Evolutionary conservation across 2,329 filamentous ascomycete species (phyloP).

Genomic region (Fusarium dlaminii): DNA sequence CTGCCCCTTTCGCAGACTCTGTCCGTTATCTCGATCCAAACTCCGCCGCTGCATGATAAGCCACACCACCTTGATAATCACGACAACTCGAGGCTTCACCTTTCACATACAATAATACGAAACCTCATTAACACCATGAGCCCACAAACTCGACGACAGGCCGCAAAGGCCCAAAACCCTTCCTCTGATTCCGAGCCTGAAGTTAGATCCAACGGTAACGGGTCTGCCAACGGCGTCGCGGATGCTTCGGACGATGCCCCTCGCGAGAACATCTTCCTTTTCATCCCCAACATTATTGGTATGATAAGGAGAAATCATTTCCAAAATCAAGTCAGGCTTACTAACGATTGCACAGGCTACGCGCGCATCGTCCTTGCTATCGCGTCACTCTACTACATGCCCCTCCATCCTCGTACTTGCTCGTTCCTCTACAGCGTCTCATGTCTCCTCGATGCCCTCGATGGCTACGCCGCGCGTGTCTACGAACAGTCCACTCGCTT

Average conservation of each 20-base stretch:
- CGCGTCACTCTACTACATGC: conserved; percentile 98
- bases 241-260: conserved; percentile 50
- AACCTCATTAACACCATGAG: conserved; percentile 46
- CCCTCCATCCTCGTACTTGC: conserved; percentile 95
- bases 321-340: not conserved
- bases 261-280: conserved; percentile 81
- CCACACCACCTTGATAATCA: conserved; percentile 28
- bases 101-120: not conserved
- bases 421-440: conserved; percentile 91
- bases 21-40: conserved; percentile 35
- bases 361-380: conserved; percentile 81
- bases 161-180: conserved; percentile 46
- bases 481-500: conserved; percentile 94
- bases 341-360: conserved; percentile 66
- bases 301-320: conserved; percentile 42
- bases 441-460: conserved; percentile 92
- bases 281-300: conserved; percentile 86
- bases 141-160: conserved; percentile 51
- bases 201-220: conserved; percentile 53
- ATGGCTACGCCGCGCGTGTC: conserved; percentile 84
- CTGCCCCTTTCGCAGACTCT: conserved; percentile 39
- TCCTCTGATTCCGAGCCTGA: conserved; percentile 45
- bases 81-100: conserved; percentile 18
- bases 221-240: conserved; percentile 49
- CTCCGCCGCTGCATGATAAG: conserved; percentile 35